These are phyloP conservation scores for Gossypium arboreum DNA, from an alignment of 345 rosid species.

Conservation along the genomic window DNA sequence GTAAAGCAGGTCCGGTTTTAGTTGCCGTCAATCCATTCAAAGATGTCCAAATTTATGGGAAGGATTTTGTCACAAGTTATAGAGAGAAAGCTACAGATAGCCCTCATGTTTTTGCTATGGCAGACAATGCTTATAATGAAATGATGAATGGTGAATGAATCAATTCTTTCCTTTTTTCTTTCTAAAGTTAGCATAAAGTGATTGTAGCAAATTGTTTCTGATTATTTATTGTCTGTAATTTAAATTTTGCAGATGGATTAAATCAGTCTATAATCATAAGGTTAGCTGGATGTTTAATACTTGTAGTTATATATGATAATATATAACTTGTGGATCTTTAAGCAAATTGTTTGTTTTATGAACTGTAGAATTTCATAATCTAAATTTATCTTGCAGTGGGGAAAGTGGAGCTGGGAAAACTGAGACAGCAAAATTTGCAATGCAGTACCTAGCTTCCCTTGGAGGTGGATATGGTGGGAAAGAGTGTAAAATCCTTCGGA, in stretches of 20 bases:
- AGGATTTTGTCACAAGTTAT: conserved; percentile 50
- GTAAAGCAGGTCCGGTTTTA: conserved; percentile 92
- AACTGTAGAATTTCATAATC: conserved; percentile 4
- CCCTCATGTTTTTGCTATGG: conserved; percentile 83
- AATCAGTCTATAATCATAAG: conserved; percentile 93
- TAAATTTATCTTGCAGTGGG: conserved; percentile 54
- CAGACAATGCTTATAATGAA: conserved; percentile 76
- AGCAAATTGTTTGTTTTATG: conserved; percentile 7
- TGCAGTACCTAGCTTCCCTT: conserved; percentile 88
- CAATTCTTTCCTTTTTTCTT: conserved; percentile 9
- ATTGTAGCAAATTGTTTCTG: conserved; percentile 10
- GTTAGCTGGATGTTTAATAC: conserved; percentile 32
- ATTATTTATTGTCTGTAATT: conserved; percentile 21
- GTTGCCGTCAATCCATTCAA: conserved; percentile 91
- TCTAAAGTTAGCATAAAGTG: conserved; percentile 15
- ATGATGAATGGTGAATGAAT: conserved; percentile 84
- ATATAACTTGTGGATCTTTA: background rate
- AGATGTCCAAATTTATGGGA: conserved; percentile 58
- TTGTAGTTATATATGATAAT: background rate
- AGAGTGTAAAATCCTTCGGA: conserved; percentile 62
- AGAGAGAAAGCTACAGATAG: conserved; percentile 53
- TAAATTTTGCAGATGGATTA: conserved; percentile 59
- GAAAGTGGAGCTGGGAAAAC: conserved; percentile 99
- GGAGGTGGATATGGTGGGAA: conserved; percentile 78
- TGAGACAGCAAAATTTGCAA: conserved; percentile 86